Base-by-base conservation (phyloP, 2,329 filamentous ascomycete species). In the Ascochyta viciae-villosae region DNA sequence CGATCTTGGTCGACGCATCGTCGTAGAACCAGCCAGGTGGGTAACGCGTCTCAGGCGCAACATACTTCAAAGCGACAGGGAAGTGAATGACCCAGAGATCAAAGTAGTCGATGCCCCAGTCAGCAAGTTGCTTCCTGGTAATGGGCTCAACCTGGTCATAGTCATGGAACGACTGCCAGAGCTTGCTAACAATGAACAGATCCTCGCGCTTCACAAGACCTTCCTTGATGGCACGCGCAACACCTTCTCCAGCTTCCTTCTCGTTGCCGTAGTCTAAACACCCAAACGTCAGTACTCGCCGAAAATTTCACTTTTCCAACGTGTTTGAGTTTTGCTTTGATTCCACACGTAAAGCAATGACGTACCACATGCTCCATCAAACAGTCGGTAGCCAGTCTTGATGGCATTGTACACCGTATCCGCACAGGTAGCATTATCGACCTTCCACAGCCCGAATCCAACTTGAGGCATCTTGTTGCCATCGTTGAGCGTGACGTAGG, bases 141-240 rank as follows among this genome's bases (percentile, higher is more conserved):
- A 88, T 88, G 76, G 86, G 86, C 77, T 82, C 84, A 73, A 95
- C 92, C 67, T 85, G 84, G 66, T 94, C 88, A 67, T 83, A 83
- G 70, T 94, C 89, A 82, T 96, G 91, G 85, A 92, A 96, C 64
- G 88, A 88, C 81, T 94, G 92, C 92, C 92, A 96, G 55, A 96
- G 88, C 83, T 96, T 96, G 78, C 89, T 92, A 63, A 93, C 91
- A 73, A 96, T 87, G 85, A 96, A 96, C 74, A 96, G 89, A 23
- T 96, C 91, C 77, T 90, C 87, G 42, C 73, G 71, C 64, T 75
- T 74, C 47, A 65, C 66, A 41, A 75, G 61, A 24, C 73, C 73
- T 8, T 76, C 73, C 54, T 75, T 75, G 68, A 76, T 74, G 40
- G 73, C 73, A 38, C 70, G 70, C 40, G 73, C 71, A 22, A 76